Conservation (phyloP, 495 filamentous ascomycete species). For the Podospora fimiseda region DNA sequence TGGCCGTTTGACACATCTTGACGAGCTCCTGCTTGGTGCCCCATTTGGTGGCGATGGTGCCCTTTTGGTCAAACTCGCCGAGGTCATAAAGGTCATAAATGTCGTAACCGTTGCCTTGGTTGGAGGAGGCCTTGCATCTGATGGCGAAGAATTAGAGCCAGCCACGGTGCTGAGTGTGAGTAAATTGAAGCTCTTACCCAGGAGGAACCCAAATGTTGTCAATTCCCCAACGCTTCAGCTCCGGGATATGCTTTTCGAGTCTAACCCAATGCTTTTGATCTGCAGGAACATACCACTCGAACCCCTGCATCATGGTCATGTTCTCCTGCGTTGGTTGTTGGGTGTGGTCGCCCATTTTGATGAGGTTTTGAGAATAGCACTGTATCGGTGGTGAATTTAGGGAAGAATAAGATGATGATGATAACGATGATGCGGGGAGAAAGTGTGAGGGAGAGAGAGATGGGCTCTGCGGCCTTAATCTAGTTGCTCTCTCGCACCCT, state of each 20-base stretch:
- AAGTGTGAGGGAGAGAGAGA: background rate
- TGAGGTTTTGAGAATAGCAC: background rate
- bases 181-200: slow-evolving; percentile 25
- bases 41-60: slow-evolving; percentile 60
- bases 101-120: slow-evolving; percentile 66
- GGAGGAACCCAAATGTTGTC: slow-evolving; percentile 68
- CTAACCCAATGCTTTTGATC: slow-evolving; percentile 60
- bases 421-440: too few relatives aligned
- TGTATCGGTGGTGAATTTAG: background rate
- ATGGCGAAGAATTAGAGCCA: background rate
- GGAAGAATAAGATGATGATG: too few relatives aligned
- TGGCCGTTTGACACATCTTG: slow-evolving; percentile 44
- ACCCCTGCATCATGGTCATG: slow-evolving; percentile 60
- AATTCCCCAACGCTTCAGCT: slow-evolving; percentile 54
- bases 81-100: slow-evolving; percentile 72
- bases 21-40: slow-evolving; percentile 59
- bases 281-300: slow-evolving; percentile 69
- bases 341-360: slow-evolving; percentile 9
- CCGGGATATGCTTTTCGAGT: slow-evolving; percentile 47
- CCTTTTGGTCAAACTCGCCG: slow-evolving; percentile 73
- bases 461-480: too few relatives aligned
- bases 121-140: slow-evolving; percentile 58
- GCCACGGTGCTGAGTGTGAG: background rate
- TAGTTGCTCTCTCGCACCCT: too few relatives aligned
- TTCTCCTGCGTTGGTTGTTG: slow-evolving; percentile 38